These are phyloP conservation scores for Scenedesmus sp. DNA, from an alignment of 163 green algal genomes.

Conservation along the genomic window DNA sequence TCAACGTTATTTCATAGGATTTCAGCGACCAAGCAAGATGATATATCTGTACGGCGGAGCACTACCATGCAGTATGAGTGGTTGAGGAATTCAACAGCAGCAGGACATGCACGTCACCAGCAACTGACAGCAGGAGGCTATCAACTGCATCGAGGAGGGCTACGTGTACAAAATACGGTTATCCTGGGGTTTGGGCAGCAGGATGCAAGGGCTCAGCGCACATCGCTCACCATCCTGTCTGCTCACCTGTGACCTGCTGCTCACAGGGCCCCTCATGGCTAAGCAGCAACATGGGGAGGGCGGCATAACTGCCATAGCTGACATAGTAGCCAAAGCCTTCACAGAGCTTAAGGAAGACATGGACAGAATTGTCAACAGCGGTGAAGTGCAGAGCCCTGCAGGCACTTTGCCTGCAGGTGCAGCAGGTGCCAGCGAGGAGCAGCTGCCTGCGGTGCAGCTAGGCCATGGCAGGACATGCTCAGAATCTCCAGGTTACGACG, in stretches of 20 bases:
- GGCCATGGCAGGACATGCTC: slow-evolving; percentile 16
- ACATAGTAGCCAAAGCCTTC: slow-evolving; percentile 10
- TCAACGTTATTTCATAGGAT: too few relatives aligned
- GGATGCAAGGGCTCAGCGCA: background rate
- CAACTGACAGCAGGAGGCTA: background rate
- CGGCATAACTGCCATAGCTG: background rate
- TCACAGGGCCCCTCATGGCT: background rate
- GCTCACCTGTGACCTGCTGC: background rate
- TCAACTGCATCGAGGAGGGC: background rate
- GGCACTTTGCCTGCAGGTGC: background rate
- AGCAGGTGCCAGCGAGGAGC: background rate
- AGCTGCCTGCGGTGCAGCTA: slow-evolving; percentile 9
- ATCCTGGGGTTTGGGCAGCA: background rate
- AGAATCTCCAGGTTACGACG: slow-evolving; percentile 18
- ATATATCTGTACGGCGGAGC: too few relatives aligned
- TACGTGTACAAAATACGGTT: background rate
- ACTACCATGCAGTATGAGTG: background rate
- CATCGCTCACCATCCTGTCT: background rate
- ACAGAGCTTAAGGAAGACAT: slow-evolving; percentile 39
- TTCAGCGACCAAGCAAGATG: too few relatives aligned
- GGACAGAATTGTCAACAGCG: slow-evolving; percentile 46
- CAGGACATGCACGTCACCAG: background rate
- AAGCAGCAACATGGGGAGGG: background rate
- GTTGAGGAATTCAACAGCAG: background rate
- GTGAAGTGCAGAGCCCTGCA: slow-evolving; percentile 5